Conservation (phyloP, 2,329 filamentous ascomycete genomes). For the Xylaria sp. region DNA sequence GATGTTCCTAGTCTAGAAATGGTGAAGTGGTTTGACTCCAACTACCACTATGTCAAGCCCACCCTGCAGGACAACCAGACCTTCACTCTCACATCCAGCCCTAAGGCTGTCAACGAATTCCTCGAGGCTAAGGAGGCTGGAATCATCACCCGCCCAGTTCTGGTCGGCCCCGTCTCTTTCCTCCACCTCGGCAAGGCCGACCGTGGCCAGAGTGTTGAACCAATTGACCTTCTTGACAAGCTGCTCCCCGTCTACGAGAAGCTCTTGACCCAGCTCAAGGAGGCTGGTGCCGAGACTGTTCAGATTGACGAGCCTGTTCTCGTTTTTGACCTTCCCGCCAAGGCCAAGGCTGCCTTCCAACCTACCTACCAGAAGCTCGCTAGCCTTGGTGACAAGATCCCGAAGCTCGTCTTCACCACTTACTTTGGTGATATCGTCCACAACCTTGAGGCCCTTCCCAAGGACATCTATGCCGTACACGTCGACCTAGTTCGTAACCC, state of each 20-base stretch:
- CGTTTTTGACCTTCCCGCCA: constrained; percentile 89
- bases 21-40: constrained; percentile 99
- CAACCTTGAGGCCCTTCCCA: constrained; percentile 92
- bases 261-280: constrained; percentile 92
- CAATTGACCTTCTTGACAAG: constrained; percentile 92
- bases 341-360: constrained; percentile 98
- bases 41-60: constrained; percentile 99
- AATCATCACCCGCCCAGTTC: constrained; percentile 89
- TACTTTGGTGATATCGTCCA: constrained; percentile 99
- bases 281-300: constrained; percentile 92
- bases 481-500: constrained; percentile 97
- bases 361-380: constrained; percentile 92
- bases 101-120: constrained; percentile 96
- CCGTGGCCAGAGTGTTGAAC: constrained; percentile 90
- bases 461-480: constrained; percentile 86
- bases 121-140: constrained; percentile 98
- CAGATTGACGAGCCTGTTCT: constrained; percentile 99
- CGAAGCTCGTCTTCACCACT: constrained; percentile 90
- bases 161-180: constrained; percentile 97
- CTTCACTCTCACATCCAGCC: constrained; percentile 87
- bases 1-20: constrained; percentile 97
- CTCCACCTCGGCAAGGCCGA: constrained; percentile 97
- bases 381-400: constrained; percentile 80
- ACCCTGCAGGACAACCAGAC: constrained; percentile 96
- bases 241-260: constrained; percentile 95